phyloP scores from a whole-genome alignment of 129 eudicot species.

The Chrysanthemum lavandulifolium region DNA sequence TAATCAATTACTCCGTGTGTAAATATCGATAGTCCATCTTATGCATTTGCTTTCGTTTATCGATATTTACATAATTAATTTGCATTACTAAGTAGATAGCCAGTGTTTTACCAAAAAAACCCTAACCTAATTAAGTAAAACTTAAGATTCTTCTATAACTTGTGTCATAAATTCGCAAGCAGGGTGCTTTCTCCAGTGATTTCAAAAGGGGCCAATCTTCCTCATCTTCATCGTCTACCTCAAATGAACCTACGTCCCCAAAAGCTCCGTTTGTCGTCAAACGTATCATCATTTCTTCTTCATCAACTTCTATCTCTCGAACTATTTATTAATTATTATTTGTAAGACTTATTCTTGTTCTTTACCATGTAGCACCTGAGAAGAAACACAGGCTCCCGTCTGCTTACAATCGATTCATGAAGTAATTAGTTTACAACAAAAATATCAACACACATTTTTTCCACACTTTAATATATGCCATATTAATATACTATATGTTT shows the following conservation, averaged over 20 bases:
- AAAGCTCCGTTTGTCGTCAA: conserved; percentile 89
- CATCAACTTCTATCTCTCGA: neutral
- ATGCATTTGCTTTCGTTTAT: too few species aligned
- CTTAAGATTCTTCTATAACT: neutral
- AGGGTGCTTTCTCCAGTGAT: conserved; percentile 54
- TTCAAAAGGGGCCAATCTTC: conserved; percentile 64
- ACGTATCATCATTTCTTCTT: conserved; percentile 36
- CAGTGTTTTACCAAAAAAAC: too few species aligned
- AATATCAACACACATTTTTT: neutral
- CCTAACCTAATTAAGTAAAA: neutral
- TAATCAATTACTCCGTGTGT: too few species aligned
- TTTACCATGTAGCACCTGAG: conserved; percentile 69
- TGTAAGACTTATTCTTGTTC: neutral
- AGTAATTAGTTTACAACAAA: conserved; percentile 49
- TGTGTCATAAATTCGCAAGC: conserved; percentile 6
- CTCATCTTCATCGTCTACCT: conserved; percentile 63
- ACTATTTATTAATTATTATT: neutral
- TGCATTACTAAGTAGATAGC: too few species aligned
- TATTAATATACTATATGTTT: neutral
- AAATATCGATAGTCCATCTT: too few species aligned
- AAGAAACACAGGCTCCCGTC: conserved; percentile 99
- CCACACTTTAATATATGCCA: neutral
- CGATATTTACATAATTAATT: too few species aligned
- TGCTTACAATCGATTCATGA: conserved; percentile 97
- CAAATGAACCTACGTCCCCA: conserved; percentile 69